Base-by-base conservation (phyloP, 495 filamentous ascomycete genomes). In the Gamarada debralockiae region DNA sequence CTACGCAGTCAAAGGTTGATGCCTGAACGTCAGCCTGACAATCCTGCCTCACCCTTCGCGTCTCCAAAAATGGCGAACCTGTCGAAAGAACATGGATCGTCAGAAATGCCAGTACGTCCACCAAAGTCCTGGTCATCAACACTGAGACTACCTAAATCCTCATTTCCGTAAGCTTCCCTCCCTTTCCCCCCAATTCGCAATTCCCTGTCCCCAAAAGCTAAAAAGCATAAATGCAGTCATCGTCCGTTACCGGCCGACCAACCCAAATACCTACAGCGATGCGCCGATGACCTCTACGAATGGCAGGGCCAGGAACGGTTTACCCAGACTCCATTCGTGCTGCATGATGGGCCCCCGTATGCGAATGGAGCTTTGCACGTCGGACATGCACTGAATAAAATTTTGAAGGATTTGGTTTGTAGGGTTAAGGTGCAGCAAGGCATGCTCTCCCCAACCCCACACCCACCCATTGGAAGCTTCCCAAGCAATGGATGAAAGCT, bases 351-450 rank as follows among this genome's bases (percentile, higher is more conserved):
- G 0, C 93, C 93, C 1, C 93, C 95, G 0, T 99, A 97, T 66
- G 93, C 93, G 42, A 99, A 99, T 65, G 93, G 95, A 25, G 77
- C 73, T n/a, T 75, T 99, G 2, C 93, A 99, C 65, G 80, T 95
- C 55, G 93, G 93, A n/a, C 93, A 99, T 76, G 95, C 93, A 23
- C 72, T 99, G 48, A 99, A 99, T 69, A 99, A 99, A 67, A 86
- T 97, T 52, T 70, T 96, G 43, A 99, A 99, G 75, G 93, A 99
- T 65, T 87, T 97, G 44, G 84, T 96, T 46, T 77, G 87, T 59
- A 81, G 93, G 34, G 81, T 85, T 57, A 81, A 96, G 67, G 70
- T 97, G 42, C 80, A 85, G 38, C 74, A 81, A 60, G 92, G 92
- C 31, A 31, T 15, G 27, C 36, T 6, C 13, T 48, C 9, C 17